Evolutionary conservation across 257 asterid genomes (phyloP).

Genomic region (Euphrasia confusa): DNA sequence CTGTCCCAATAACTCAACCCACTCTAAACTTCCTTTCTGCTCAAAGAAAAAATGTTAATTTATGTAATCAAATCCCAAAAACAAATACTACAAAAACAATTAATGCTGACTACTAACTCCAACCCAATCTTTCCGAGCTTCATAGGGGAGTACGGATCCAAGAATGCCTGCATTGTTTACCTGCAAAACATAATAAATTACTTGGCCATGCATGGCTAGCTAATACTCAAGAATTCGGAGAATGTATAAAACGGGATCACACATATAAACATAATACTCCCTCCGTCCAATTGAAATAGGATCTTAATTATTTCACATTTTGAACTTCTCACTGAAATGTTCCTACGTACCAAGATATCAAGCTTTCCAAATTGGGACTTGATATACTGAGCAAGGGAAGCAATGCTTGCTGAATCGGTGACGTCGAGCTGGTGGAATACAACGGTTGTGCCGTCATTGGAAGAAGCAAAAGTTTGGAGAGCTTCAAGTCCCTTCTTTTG

Average conservation of each 20-base stretch:
- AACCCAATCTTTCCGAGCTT: constrained; percentile 11
- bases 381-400: constrained; percentile 41
- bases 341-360: constrained; percentile 39
- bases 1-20: constrained; percentile 24
- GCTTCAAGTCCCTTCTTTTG: constrained; percentile 53
- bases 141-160: constrained; percentile 27
- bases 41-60: no score
- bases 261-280: no score
- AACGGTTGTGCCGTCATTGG: constrained; percentile 16
- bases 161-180: constrained; percentile 55
- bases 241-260: no score
- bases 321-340: no score
- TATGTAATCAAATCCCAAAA: neutral
- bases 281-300: no score
- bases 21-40: constrained; percentile 15
- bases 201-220: no score
- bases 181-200: constrained; percentile 26
- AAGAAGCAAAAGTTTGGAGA: constrained; percentile 18
- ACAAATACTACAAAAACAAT: neutral
- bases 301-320: no score
- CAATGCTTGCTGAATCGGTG: constrained; percentile 28
- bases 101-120: constrained; percentile 19
- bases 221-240: no score
- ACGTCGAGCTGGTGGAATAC: constrained; percentile 61
- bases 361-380: constrained; percentile 39